Evolutionary conservation across 306 rosid genomes (phyloP), one percentile per base, ranked within the genome.

Genomic region (Luffa acutangula): DNA sequence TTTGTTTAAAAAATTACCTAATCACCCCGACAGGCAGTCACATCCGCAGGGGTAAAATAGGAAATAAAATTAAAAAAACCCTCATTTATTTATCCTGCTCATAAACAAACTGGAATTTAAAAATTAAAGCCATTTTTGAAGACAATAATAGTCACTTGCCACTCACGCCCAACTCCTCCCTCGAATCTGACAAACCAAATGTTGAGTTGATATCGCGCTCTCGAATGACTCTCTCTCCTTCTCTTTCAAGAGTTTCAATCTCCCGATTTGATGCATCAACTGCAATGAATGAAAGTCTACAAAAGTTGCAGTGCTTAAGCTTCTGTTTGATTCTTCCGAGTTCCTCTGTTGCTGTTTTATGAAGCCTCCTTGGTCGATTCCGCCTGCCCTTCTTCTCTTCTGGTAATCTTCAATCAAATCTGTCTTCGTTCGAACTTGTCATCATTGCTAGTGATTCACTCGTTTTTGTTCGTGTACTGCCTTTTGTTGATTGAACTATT

Each of bases 251-350:
- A 20, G 2, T 56, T n/a, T 58, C 42, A 10, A 12, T 42, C 54
- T 41, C 70, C 70, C 69, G 80, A 59, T 56, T 77, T 77, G 80
- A 45, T 36, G 31, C 66, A 56, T 77, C 69, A 77, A 56, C 80
- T 76, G 66, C 12, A 54, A 76, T 56, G 65, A 53, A 76, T 76
- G 70, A 59, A 77, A 41, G 8, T 39, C 41, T 37, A 58, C 69
- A 77, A 8, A 77, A n/a, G 51, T 58, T 56, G 5, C 70, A 39
- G 80, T 21, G 80, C 0, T 25, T 58, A 2, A 77, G 52, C 31
- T 77, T 58, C 54, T 42, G 13, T 12, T 56, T 42, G 25, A 39
- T 59, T 58, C 41, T 4, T n/a, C 33, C 31, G 17, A 14, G 9
- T 18, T 75, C 20, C 13, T 34, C 33, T 3, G 17, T 15, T 53